Percentiles rank a stretch among this genome's conserved stretches.
Conservation (phyloP, 257 asterid species). For the Plantago major region DNA sequence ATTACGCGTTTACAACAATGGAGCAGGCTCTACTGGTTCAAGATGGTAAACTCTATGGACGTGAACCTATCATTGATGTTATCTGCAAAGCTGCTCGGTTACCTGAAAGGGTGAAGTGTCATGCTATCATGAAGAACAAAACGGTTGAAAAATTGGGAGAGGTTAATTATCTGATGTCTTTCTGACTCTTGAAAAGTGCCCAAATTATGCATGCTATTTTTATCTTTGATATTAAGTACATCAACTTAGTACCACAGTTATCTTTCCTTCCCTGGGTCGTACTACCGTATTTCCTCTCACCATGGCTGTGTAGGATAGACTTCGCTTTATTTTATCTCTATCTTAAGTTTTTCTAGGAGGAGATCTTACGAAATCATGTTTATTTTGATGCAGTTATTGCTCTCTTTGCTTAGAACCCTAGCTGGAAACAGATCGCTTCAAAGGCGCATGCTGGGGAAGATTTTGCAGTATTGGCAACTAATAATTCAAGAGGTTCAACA, state of each 20-base stretch:
- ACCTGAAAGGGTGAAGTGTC: constrained; percentile 63
- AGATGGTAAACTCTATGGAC: constrained; percentile 94
- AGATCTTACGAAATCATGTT: constrained; percentile 20
- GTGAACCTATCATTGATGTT: constrained; percentile 65
- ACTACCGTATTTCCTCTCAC: no score
- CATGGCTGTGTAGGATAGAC: background rate
- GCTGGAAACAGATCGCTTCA: constrained; percentile 91
- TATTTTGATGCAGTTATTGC: constrained; percentile 61
- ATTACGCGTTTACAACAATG: constrained; percentile 3
- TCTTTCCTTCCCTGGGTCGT: no score
- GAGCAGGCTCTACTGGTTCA: constrained; percentile 88
- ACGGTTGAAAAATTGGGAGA: constrained; percentile 70
- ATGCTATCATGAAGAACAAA: constrained; percentile 66
- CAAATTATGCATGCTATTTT: background rate
- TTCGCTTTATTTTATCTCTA: background rate
- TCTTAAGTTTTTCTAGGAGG: background rate
- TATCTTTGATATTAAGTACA: background rate
- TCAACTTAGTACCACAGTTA: no score
- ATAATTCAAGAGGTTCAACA: constrained; percentile 67
- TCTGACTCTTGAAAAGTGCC: background rate
- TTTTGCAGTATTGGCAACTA: constrained; percentile 94
- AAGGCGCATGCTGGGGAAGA: constrained; percentile 94
- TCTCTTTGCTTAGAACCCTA: constrained; percentile 65
- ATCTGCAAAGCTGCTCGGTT: constrained; percentile 83
- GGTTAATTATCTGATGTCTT: constrained; percentile 39